Evolutionary conservation across 345 rosid genomes (phyloP), one percentile per base, ranked within the genome.

Genomic region (Limnanthes douglasii): DNA sequence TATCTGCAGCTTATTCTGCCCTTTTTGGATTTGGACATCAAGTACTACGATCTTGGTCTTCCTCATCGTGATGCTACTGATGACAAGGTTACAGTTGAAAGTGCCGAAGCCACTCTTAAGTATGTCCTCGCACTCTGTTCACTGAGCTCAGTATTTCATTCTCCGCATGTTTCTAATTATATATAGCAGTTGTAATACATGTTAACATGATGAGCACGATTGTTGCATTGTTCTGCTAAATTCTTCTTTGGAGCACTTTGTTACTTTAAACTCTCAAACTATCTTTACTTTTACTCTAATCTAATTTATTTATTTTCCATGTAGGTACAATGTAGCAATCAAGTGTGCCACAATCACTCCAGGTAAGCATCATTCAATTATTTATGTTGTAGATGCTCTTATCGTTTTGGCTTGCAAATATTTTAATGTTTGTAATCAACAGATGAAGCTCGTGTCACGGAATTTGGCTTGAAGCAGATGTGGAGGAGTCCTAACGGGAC

Each of bases 401-500:
- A 21, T 45, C 34, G 20, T 51, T 37, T 48, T 29, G 5, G 36
- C n/a, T 33, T 11, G 15, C 28, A 20, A 13, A 53, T 21, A 8
- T 15, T 39, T 21, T 15, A 16, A 14, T 52, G 24, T 41, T 37
- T 31, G 26, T 48, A 9, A 39, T 25, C 40, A 17, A 46, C 78
- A 83, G 98, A 90, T 66, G 98, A 90, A 67, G 79, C 62, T 56
- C 95, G 98, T 39, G 60, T 84, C 18, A 57, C 70, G 60, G 98
- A 90, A 62, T 90, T 84, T 58, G 60, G 30, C 27, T 69, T 90
- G 75, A 90, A 84, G 69, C 61, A 66, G 35, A 90, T 90, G 98
- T 90, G 98, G 98, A 90, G 43, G 62, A 90, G 98, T 58, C 95
- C 95, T 14, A 84, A 90, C 49, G 94, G 98, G 25, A 88, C 98